Base-by-base conservation (phyloP, 2,329 filamentous ascomycete genomes). In the Colletotrichum coccodes region DNA sequence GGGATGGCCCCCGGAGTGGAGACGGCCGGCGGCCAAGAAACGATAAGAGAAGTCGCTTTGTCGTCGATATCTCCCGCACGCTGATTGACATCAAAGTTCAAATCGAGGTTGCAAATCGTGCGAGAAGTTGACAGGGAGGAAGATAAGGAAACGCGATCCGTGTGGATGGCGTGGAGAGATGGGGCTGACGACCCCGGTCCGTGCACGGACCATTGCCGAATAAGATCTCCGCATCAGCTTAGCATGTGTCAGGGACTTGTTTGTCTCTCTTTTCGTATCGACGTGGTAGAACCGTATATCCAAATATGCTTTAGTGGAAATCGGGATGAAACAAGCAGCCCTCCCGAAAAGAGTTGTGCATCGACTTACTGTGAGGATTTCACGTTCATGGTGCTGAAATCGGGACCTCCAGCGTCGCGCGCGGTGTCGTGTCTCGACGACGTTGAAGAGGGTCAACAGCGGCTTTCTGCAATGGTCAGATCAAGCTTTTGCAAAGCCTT, bases 401-500 rank as follows among this genome's bases (percentile, higher is more conserved):
- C n/a, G n/a, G n/a, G n/a, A n/a, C n/a, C n/a, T 28, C 32, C 30
- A 18, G 26, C 26, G 30, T 16, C n/a, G 26, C 11, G 4, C 50
- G 34, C 18, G 21, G 38, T n/a, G 12, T 36, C 40, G n/a, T 16
- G 38, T 16, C n/a, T 30, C 21, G 9, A 40, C 28, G 34, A 5
- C 18, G 28, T 46, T 11, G 32, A 7, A 18, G 14, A 46, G 12
- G n/a, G 16, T 9, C 30, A 11, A 30, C 3, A 26, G 23, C n/a
- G n/a, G 16, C 26, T 3, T 23, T 67, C 40, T 44, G 54, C 34
- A 59, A 42, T 18, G 2, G 57, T 62, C 23, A 38, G 40, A 18
- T 57, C 63, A 68, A 70, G 67, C 67, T 68, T 70, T 68, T 56
- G 63, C 56, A 64, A 60, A 60, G 54, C 26, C 42, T 65, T 65